Percentiles rank a stretch among this genome's conserved stretches.
Conservation (phyloP, 371 early-diverging fungal species). For the Coemansia sp. region DNA sequence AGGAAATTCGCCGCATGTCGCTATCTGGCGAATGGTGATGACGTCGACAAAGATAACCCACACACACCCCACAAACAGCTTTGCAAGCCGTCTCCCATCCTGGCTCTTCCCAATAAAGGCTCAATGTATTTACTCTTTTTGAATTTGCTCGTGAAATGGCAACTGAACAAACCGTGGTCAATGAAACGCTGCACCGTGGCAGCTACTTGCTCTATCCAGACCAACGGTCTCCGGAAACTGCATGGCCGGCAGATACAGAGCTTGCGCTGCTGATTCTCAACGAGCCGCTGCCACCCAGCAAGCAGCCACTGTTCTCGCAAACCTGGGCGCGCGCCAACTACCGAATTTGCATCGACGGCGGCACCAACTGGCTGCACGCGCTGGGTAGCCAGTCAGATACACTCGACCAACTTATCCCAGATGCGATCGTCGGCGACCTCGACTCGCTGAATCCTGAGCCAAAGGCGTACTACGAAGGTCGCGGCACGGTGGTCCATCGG, state of each 20-base stretch:
- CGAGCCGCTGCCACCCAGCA: conserved; percentile 28
- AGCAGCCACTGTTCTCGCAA: conserved; percentile 9
- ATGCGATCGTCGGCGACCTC: conserved; percentile 81
- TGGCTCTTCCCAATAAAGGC: too few species aligned
- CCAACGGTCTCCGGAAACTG: neutral
- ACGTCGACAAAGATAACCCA: neutral
- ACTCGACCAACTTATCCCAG: conserved; percentile 64
- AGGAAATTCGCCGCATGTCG: conserved; percentile 46
- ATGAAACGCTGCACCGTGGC: conserved; percentile 16
- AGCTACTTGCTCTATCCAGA: conserved; percentile 35
- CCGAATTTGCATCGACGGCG: conserved; percentile 86
- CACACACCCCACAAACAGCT: too few species aligned
- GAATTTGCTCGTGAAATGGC: neutral
- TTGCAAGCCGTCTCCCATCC: too few species aligned
- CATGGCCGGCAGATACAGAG: conserved; percentile 15
- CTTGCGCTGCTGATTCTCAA: conserved; percentile 46
- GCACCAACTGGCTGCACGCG: conserved; percentile 82
- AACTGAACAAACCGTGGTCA: neutral
- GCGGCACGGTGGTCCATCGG: conserved; percentile 57
- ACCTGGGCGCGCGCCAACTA: conserved; percentile 57
- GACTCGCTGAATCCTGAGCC: conserved; percentile 76
- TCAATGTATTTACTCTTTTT: neutral
- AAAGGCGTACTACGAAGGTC: conserved; percentile 61
- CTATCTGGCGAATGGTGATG: conserved; percentile 33
- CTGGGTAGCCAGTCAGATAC: conserved; percentile 54